phyloP scores from a whole-genome alignment of 163 green algal species.

The Picocystis sp. region DNA sequence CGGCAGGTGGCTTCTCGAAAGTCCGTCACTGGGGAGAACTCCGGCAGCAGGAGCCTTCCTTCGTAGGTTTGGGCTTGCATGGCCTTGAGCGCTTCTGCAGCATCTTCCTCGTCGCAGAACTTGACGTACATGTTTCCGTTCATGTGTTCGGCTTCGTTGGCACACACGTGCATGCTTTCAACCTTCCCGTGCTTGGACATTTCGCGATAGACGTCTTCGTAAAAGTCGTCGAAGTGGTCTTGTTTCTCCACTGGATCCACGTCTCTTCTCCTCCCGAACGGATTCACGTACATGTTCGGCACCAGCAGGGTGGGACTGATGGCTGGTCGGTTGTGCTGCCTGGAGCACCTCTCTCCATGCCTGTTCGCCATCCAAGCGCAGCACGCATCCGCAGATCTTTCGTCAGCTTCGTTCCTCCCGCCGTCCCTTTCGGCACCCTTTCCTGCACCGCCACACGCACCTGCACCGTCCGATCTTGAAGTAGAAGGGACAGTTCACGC shows the following conservation, averaged over 20 bases:
- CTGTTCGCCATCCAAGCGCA: slow-evolving; percentile 46
- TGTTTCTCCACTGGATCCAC: slow-evolving; percentile 63
- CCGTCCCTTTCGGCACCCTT: not conserved
- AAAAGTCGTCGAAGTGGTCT: slow-evolving; percentile 95
- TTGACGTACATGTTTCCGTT: slow-evolving; percentile 82
- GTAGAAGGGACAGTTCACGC: slow-evolving; percentile 86
- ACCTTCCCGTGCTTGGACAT: slow-evolving; percentile 79
- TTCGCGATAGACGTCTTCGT: slow-evolving; percentile 97
- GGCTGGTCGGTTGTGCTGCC: slow-evolving; percentile 91
- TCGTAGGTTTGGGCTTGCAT: slow-evolving; percentile 77
- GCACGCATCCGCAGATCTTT: not conserved
- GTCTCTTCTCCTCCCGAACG: slow-evolving; percentile 10
- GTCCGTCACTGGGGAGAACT: slow-evolving; percentile 96
- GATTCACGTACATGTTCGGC: slow-evolving; percentile 94
- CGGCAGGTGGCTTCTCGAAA: slow-evolving; percentile 94
- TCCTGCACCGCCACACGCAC: slow-evolving; percentile 2
- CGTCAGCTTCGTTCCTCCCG: not conserved
- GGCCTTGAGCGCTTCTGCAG: slow-evolving; percentile 46
- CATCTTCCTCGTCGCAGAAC: slow-evolving; percentile 77
- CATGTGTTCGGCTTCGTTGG: slow-evolving; percentile 97
- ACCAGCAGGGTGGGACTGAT: slow-evolving; percentile 85
- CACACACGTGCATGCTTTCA: slow-evolving; percentile 94
- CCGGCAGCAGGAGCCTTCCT: slow-evolving; percentile 69
- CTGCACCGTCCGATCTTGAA: slow-evolving; percentile 84
- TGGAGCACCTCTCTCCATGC: slow-evolving; percentile 92